Evolutionary conservation across 2,329 filamentous ascomycete genomes (phyloP).

Genomic region (Colletotrichum echinochloae): DNA sequence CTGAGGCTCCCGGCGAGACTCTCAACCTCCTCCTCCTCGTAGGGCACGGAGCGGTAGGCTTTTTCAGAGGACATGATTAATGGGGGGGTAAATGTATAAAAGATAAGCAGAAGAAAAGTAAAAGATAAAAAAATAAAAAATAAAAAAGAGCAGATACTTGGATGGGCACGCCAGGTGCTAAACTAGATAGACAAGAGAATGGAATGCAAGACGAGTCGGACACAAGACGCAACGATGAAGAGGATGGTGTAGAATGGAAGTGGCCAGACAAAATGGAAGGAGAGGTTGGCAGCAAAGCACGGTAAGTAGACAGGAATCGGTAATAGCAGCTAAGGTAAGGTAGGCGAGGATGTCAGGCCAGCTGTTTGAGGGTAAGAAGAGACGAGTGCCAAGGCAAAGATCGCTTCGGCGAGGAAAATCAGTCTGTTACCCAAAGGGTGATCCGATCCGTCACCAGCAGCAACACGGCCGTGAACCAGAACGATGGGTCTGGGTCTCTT

Average conservation of each 20-base stretch:
- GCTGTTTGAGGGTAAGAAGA: constrained; percentile 37
- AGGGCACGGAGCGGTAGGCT: constrained; percentile 35
- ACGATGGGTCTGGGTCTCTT: background rate
- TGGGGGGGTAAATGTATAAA: background rate
- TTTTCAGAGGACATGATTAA: constrained; percentile 40
- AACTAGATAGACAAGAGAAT: constrained; percentile 9
- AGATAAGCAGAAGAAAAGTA: no score
- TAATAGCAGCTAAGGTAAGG: background rate
- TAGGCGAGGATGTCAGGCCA: constrained; percentile 6
- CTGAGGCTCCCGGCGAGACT: constrained; percentile 39
- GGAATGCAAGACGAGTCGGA: no score
- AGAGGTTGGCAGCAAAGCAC: background rate
- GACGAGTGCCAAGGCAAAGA: constrained; percentile 36
- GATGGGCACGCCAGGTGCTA: constrained; percentile 38
- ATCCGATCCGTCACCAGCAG: background rate
- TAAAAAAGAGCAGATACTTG: background rate
- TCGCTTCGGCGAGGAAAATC: constrained; percentile 35
- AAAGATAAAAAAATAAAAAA: background rate
- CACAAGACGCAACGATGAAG: background rate
- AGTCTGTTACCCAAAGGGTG: constrained; percentile 22
- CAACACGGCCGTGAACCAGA: background rate
- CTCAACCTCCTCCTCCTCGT: constrained; percentile 43
- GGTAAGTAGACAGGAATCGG: background rate
- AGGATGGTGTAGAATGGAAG: background rate
- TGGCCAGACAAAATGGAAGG: constrained; percentile 5